A percentile compares a stretch with the other conserved stretches of the same genome.
phyloP scores from a whole-genome alignment of 1,284 basidiomycete species.

The Stygiomarasmius scandens region DNA sequence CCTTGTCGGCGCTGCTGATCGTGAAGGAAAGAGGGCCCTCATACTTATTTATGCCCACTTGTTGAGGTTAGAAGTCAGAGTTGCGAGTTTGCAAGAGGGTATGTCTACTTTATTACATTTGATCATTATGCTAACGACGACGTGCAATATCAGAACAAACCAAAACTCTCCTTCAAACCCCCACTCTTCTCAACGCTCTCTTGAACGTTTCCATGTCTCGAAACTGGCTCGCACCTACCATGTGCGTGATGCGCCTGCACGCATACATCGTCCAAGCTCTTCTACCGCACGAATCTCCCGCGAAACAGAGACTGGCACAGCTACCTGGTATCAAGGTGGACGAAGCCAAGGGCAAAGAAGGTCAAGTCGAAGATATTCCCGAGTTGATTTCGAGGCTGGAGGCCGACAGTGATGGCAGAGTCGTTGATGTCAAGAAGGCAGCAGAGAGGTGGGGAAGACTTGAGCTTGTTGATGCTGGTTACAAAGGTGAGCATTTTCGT shows the following conservation, averaged over 20 bases:
- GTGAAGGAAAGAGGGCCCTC: constrained; percentile 54
- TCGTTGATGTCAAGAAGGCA: constrained; percentile 68
- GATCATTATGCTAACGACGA: background rate
- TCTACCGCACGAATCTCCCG: constrained; percentile 41
- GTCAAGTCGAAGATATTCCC: constrained; percentile 34
- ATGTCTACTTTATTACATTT: constrained; percentile 15
- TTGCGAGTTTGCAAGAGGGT: constrained; percentile 67
- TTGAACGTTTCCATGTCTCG: constrained; percentile 85
- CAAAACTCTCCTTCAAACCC: constrained; percentile 68
- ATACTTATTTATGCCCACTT: constrained; percentile 88
- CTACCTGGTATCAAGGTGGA: constrained; percentile 71
- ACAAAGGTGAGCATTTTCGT: constrained; percentile 69
- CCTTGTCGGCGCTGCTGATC: constrained; percentile 32
- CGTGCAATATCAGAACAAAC: constrained; percentile 57
- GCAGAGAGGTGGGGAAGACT: constrained; percentile 78
- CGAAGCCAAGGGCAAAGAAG: constrained; percentile 43
- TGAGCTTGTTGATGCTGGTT: constrained; percentile 84
- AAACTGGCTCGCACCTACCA: constrained; percentile 88
- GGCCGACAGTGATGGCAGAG: constrained; percentile 54
- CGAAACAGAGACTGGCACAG: constrained; percentile 59
- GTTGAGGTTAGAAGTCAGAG: constrained; percentile 69
- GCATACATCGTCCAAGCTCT: constrained; percentile 87
- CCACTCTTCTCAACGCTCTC: constrained; percentile 79
- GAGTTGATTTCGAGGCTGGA: constrained; percentile 55
- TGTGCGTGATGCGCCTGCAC: constrained; percentile 82